Evolutionary conservation across 148 eudicot genomes (phyloP).

Genomic region (Rhododendron kiyosumense): DNA sequence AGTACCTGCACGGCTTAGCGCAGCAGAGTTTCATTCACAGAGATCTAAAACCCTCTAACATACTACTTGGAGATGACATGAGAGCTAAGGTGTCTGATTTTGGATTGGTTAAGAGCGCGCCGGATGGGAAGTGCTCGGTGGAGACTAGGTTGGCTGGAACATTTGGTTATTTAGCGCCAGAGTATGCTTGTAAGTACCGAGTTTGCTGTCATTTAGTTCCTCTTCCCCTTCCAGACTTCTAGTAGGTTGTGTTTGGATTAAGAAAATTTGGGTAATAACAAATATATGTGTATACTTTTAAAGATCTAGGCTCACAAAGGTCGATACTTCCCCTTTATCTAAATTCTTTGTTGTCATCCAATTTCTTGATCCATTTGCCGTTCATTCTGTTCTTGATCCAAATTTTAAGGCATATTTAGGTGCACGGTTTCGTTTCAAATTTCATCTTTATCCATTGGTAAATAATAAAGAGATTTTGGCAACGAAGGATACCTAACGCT

Average conservation of each 20-base stretch:
- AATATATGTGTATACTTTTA: background rate
- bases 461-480: background rate
- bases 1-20: conserved; percentile 38
- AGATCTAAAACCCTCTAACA: conserved; percentile 36
- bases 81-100: conserved; percentile 47
- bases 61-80: conserved; percentile 36
- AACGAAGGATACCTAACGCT: background rate
- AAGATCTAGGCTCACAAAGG: background rate
- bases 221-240: background rate
- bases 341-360: background rate
- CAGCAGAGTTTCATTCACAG: conserved; percentile 45
- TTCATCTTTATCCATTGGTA: background rate
- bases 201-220: background rate
- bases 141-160: conserved; percentile 46
- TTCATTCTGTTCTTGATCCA: background rate
- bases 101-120: conserved; percentile 36
- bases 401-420: background rate
- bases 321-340: background rate
- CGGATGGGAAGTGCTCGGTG: conserved; percentile 33
- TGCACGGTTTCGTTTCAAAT: background rate
- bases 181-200: conserved; percentile 29
- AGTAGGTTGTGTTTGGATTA: background rate
- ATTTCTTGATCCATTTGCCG: background rate
- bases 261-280: background rate
- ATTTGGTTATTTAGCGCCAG: conserved; percentile 43